These are phyloP conservation scores for Candida germanica DNA, from an alignment of 805 yeast genomes.

Conservation along the genomic window DNA sequence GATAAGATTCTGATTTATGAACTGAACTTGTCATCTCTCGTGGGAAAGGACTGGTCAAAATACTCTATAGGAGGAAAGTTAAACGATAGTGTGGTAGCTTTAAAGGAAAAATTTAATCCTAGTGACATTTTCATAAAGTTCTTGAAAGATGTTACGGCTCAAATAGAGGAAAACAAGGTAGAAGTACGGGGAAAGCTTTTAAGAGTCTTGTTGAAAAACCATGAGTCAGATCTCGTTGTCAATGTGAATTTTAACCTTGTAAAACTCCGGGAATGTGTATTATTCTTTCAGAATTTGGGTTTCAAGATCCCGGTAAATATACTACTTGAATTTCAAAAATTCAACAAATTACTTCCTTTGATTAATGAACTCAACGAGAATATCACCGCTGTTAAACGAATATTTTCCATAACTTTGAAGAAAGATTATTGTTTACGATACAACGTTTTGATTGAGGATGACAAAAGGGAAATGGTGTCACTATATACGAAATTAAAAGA, in stretches of 20 bases:
- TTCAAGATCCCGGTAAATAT: conserved; percentile 57
- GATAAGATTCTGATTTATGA: conserved; percentile 24
- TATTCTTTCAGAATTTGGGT: conserved; percentile 45
- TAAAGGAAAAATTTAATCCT: conserved; percentile 47
- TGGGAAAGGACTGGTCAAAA: conserved; percentile 36
- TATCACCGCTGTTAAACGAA: conserved; percentile 35
- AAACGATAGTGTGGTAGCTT: conserved; percentile 42
- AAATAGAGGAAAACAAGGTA: conserved; percentile 5
- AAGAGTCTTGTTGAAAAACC: conserved; percentile 10
- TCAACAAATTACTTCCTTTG: conserved; percentile 54
- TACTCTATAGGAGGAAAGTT: conserved; percentile 57
- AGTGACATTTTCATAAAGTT: conserved; percentile 45
- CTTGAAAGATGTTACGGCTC: conserved; percentile 27
- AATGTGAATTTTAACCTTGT: conserved; percentile 48
- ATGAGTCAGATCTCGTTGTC: conserved; percentile 32
- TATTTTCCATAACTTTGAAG: conserved; percentile 16
- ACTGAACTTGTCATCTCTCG: conserved; percentile 14
- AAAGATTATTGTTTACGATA: conserved; percentile 40
- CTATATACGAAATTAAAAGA: conserved; percentile 32
- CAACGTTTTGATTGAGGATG: conserved; percentile 38
- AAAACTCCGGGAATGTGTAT: conserved; percentile 20
- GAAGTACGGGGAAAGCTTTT: conserved; percentile 9
- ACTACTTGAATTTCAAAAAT: conserved; percentile 43
- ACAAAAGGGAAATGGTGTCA: conserved; percentile 28
- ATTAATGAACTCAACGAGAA: conserved; percentile 55